phyloP scores from a whole-genome alignment of 2,329 filamentous ascomycete species.

The Botryosphaeria dothidea region DNA sequence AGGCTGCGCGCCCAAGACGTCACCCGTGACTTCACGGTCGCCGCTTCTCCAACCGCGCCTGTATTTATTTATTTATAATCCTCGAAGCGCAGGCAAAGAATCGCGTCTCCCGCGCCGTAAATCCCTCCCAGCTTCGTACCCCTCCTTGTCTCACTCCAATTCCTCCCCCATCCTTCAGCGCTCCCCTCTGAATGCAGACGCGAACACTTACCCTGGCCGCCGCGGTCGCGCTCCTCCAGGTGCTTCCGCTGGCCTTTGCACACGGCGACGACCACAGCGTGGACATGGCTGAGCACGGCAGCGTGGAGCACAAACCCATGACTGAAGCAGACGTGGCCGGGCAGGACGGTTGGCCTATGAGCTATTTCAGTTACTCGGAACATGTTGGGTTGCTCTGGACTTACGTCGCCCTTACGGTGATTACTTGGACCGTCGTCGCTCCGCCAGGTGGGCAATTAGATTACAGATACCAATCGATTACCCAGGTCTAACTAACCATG shows the following conservation, averaged over 20 bases:
- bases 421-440: slow-evolving; percentile 72
- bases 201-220: slow-evolving; percentile 28
- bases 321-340: slow-evolving; percentile 21
- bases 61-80: slow-evolving; percentile 12
- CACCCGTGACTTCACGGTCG: background rate
- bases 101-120: background rate
- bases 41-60: background rate
- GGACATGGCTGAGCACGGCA: slow-evolving; percentile 21
- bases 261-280: slow-evolving; percentile 41
- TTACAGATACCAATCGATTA: slow-evolving; percentile 18
- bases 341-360: slow-evolving; percentile 38
- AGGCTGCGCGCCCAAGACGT: background rate
- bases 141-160: background rate
- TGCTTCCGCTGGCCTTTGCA: slow-evolving; percentile 38
- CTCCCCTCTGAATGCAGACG: slow-evolving; percentile 8
- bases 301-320: slow-evolving; percentile 16
- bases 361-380: slow-evolving; percentile 61
- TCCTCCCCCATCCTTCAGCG: background rate
- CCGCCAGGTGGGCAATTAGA: slow-evolving; percentile 63
- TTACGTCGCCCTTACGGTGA: slow-evolving; percentile 70
- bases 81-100: background rate
- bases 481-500: slow-evolving; percentile 28
- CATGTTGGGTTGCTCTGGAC: slow-evolving; percentile 61
- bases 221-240: slow-evolving; percentile 40
- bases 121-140: background rate